These are phyloP conservation scores for Agaricus sinodeliciosus DNA, from an alignment of 768 basidiomycete species.

Conservation along the genomic window DNA sequence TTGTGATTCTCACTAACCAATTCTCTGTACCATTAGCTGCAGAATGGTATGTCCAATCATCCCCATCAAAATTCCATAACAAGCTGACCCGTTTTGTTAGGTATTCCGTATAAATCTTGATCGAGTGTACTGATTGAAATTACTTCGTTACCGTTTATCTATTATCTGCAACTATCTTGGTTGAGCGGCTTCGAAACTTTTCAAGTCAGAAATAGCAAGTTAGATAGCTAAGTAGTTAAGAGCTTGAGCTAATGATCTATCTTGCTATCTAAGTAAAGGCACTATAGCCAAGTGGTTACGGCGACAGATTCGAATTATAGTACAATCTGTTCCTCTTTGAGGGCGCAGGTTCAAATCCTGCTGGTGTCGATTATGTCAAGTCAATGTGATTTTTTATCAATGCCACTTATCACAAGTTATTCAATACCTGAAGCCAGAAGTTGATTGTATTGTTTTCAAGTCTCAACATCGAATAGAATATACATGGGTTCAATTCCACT, in stretches of 20 bases:
- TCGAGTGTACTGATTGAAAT: background rate
- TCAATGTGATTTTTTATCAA: background rate
- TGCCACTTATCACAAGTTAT: no score
- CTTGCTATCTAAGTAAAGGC: constrained; percentile 10
- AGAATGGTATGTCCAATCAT: constrained; percentile 11
- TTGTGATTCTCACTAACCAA: constrained; percentile 28
- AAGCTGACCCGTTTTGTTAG: constrained; percentile 16
- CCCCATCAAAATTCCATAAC: background rate
- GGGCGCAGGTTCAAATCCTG: constrained; percentile 32
- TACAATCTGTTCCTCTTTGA: constrained; percentile 22
- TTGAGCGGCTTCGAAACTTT: no score
- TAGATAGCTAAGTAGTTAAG: no score
- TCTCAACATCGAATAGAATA: constrained; percentile 2
- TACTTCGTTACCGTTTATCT: background rate
- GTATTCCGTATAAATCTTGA: constrained; percentile 38
- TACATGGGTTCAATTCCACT: background rate
- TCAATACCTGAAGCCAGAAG: no score
- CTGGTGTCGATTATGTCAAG: constrained; percentile 20
- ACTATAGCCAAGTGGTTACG: constrained; percentile 76
- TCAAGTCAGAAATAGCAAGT: no score
- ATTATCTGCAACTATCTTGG: background rate
- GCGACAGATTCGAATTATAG: constrained; percentile 58
- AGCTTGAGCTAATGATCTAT: no score
- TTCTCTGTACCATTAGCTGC: constrained; percentile 22
- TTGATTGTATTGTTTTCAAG: background rate